Evolutionary conservation across 768 basidiomycete species (phyloP).

Genomic region (Phanerochaete carnosa): DNA sequence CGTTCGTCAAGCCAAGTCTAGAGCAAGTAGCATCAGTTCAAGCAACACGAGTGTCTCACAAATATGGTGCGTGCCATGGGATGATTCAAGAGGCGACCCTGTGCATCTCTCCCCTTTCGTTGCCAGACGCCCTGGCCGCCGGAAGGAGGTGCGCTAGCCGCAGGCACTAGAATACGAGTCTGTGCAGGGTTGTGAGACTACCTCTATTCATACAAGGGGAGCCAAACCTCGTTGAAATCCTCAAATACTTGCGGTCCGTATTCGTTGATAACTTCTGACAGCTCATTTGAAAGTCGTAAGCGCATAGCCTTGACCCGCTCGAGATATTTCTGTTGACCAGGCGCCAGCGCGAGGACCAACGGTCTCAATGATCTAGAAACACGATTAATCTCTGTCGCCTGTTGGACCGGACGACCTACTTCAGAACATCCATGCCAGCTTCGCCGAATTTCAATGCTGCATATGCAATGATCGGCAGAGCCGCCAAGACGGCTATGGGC

Average conservation of each 20-base stretch:
- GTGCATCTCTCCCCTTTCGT: constrained; percentile 75
- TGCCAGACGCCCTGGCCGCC: constrained; percentile 69
- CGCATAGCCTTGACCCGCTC: constrained; percentile 73
- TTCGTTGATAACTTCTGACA: constrained; percentile 78
- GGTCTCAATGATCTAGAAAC: constrained; percentile 79
- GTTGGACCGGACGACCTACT: constrained; percentile 49
- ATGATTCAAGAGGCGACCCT: constrained; percentile 81
- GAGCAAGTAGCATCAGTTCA: neutral
- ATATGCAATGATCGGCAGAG: constrained; percentile 84
- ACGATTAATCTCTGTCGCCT: constrained; percentile 7
- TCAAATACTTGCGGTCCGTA: constrained; percentile 85
- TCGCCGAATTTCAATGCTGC: constrained; percentile 96
- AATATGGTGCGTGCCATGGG: constrained; percentile 61
- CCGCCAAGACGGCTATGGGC: constrained; percentile 67
- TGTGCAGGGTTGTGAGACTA: constrained; percentile 24
- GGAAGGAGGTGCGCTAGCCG: constrained; percentile 74
- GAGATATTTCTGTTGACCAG: constrained; percentile 81
- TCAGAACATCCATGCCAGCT: constrained; percentile 94
- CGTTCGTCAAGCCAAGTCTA: constrained; percentile 91
- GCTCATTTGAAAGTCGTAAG: constrained; percentile 72
- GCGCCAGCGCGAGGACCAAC: constrained; percentile 79
- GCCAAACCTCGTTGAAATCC: constrained; percentile 77
- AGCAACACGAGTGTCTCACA: neutral
- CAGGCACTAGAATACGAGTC: constrained; percentile 77
- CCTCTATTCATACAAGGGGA: neutral